phyloP scores from a whole-genome alignment of 768 basidiomycete genomes.

The Suillus americanus region DNA sequence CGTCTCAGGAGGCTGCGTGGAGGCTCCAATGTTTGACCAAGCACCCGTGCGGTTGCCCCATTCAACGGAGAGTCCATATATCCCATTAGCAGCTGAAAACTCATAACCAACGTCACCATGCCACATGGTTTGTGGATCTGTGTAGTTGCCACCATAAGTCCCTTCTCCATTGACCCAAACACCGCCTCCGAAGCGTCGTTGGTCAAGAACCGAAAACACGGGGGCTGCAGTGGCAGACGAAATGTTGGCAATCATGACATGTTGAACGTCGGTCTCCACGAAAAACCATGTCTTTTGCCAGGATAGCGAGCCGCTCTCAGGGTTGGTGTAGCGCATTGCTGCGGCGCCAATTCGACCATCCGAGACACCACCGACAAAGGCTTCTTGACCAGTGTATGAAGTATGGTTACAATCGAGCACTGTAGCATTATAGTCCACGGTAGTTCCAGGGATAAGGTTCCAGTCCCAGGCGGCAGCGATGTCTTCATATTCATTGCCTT shows the following conservation, averaged over 20 bases:
- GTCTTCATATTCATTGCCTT: slow-evolving; percentile 71
- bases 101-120: slow-evolving; percentile 66
- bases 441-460: slow-evolving; percentile 75
- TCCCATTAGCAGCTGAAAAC: slow-evolving; percentile 34
- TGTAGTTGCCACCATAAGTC: slow-evolving; percentile 3
- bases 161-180: slow-evolving; percentile 44
- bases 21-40: slow-evolving; percentile 66
- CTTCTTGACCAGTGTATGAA: slow-evolving; percentile 43
- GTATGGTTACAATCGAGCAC: slow-evolving; percentile 47
- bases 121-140: slow-evolving; percentile 47
- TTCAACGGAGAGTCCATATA: slow-evolving; percentile 36
- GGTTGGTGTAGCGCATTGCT: slow-evolving; percentile 69
- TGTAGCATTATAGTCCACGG: slow-evolving; percentile 61
- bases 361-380: slow-evolving; percentile 67
- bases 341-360: slow-evolving; percentile 55
- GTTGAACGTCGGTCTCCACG: slow-evolving; percentile 60
- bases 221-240: slow-evolving; percentile 43
- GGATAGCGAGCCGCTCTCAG: slow-evolving; percentile 47
- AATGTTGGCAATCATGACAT: slow-evolving; percentile 59
- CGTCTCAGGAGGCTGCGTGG: slow-evolving; percentile 53
- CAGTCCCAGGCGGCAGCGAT: slow-evolving; percentile 75
- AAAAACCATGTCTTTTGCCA: slow-evolving; percentile 80
- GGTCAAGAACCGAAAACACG: slow-evolving; percentile 67
- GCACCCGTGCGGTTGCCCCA: slow-evolving; percentile 52
- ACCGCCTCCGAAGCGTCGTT: slow-evolving; percentile 45